Evolutionary conservation across 2,329 filamentous ascomycete species (phyloP), one percentile per base, ranked within the genome.

Genomic region (Plectosphaerella plurivora): DNA sequence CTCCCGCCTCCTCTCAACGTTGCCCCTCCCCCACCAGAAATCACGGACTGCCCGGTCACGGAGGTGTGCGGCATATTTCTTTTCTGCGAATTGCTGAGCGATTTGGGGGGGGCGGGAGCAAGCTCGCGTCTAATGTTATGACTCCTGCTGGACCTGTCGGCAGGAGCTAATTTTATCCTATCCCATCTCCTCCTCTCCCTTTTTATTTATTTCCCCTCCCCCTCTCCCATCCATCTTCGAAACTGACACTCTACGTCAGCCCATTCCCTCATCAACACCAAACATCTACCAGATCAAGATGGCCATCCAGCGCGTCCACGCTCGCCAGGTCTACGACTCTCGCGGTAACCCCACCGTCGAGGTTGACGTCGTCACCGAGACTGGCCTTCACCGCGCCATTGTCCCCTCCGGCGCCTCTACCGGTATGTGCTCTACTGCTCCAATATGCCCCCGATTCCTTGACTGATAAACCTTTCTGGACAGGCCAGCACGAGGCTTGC

Each of bases 301-400:
- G 94, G 79, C 89, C 68, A 90, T 94, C 76, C 85, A 86, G 74
- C 93, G 92, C 82, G 83, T 94, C 71, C 88, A 92, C 83, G 89
- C 89, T 70, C 89, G 94, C 72, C 92, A 88, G 69, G 91, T 99
- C 81, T 99, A 93, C 85, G 94, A 99, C 84, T 97, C 94, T 74
- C 93, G 94, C 72, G 84, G 84, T 73, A 99, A 99, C 87, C 94
- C 94, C 68, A 99, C 94, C 70, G 91, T 96, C 69, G 91, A 96
- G 82, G 91, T 96, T 65, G 91, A 96, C 73, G 84, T 96, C 65
- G 87, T 94, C 77, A 96, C 90, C 65, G 89, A 94, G 79, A 93
- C 87, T 64, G 91, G 91, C 68, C 87, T 96, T 58, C 91, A 96
- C 84, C 89, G 91, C 69, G 90, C 91, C 72, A 96, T 96, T 71